These are phyloP conservation scores for Backusella westeae DNA, from an alignment of 192 early-diverging fungal genomes.

Conservation along the genomic window DNA sequence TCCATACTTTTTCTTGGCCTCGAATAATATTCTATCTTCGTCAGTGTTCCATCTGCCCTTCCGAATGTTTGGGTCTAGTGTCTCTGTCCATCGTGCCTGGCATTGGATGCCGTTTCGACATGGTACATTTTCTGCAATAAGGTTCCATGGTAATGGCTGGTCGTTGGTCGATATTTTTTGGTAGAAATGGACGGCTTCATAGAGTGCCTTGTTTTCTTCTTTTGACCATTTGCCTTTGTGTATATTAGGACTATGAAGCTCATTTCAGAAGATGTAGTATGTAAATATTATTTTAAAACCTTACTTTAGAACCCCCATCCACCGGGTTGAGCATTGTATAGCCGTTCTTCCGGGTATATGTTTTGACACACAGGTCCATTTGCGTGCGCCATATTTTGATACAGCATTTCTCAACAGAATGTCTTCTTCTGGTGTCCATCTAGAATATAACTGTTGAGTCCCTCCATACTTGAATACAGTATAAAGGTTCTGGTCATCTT, in stretches of 20 bases:
- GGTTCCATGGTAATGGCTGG: conserved; percentile 32
- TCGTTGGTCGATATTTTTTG: not conserved
- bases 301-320: conserved; percentile 46
- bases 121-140: conserved; percentile 34
- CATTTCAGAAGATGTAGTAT: not conserved
- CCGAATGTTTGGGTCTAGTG: conserved; percentile 45
- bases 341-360: conserved; percentile 42
- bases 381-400: conserved; percentile 36
- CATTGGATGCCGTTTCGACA: conserved; percentile 52
- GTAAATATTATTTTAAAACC: not conserved
- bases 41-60: conserved; percentile 45
- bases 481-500: not conserved
- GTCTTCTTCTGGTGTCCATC: conserved; percentile 45
- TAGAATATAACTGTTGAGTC: not conserved
- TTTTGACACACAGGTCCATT: conserved; percentile 40
- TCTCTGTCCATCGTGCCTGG: conserved; percentile 58
- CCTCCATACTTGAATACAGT: conserved; percentile 7
- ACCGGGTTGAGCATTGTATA: conserved; percentile 45
- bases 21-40: conserved; percentile 50
- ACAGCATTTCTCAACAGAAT: conserved; percentile 32
- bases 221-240: conserved; percentile 25
- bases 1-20: conserved; percentile 36
- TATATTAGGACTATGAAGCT: conserved; percentile 16
- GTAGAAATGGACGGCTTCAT: not conserved
- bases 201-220: conserved; percentile 19